Base-by-base conservation (phyloP, 768 basidiomycete genomes). In the Pleurotus pulmonarius region DNA sequence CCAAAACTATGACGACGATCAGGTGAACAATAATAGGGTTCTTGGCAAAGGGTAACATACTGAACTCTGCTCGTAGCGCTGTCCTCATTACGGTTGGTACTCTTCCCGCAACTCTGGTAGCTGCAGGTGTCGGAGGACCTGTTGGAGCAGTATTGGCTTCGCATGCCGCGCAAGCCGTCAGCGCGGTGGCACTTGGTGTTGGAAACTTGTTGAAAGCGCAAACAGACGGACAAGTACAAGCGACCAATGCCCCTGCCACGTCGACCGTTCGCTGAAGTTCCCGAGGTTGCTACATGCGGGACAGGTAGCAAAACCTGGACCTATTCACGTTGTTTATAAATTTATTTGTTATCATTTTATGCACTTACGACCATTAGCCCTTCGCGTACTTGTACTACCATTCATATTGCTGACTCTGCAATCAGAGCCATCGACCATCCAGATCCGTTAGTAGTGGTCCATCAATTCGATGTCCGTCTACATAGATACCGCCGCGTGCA, bases 51-150 rank as follows among this genome's bases (percentile, higher is more conserved):
- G 24, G 15, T 43, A 39, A 55, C 43, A 25, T 15, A 45, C 55
- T 75, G 4, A 84, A 90, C 86, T 85, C 81, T 59, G 80, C 88
- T 34, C 67, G 90, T 52, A 87, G 87, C 60, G 89, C 89, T 5
- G 83, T 92, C 52, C 80, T 92, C 58, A 88, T 92, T 65, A 89
- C 88, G 2, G 86, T 86, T 29, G 90, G 89, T 37, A 84, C 86
- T 29, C 75, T 92, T 43, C 89, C 89, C 0, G 72, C 87, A 0
- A 80, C 91, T 29, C 89, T 18, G 87, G 79, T 2, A 80, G 91
- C 64, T 76, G 75, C 83, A 0, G 86, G 84, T 16, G 86, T 83
- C 4, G 88, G 88, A 18, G 89, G 89, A 8, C 51, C 51, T 12
- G 51, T 53, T 12, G 51, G 51, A 53, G 85, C 86, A 0, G 73